Evolutionary conservation across 805 yeast genomes (phyloP), one percentile per base, ranked within the genome.

Genomic region (Candida nanaspora): DNA sequence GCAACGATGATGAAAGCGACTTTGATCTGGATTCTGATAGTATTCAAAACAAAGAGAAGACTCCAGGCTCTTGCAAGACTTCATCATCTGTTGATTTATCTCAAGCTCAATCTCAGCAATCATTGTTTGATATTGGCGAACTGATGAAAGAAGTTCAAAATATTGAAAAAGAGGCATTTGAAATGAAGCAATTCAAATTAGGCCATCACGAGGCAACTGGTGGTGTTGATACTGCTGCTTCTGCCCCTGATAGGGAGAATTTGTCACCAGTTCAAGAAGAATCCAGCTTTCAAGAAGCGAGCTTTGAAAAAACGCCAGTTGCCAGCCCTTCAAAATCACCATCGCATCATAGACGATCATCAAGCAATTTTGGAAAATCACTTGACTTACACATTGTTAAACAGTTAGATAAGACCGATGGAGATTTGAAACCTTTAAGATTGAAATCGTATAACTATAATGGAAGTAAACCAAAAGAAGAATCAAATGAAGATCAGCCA

Each of bases 81-180:
- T 6, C 30, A 6, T 28, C 30, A 6, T 28, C 30, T 28, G 55
- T 48, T 33, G 42, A 56, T 7, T 16, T 11, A 23, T n/a, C n/a
- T n/a, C n/a, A n/a, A n/a, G n/a, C n/a, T n/a, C n/a, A n/a, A 29
- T n/a, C 18, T 11, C n/a, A n/a, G n/a, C 6, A 10, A 31, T 31
- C 34, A 6, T 62, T 70, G 1, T 75, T 75, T 50, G 74, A 75
- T 47, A 62, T 75, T 14, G 61, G 55, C 33, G 74, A 73, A 1
- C 51, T 75, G 36, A 50, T 54, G 40, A 48, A 61, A 27, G 77
- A 74, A 49, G 69, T 73, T 31, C 56, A 61, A 16, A 71, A 64
- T 31, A 69, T 74, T 16, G 75, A 70, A 41, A 48, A 54, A 23
- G 53, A 65, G 31, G 68, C 68, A 1, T 47, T 38, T 9, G 41